phyloP scores from a whole-genome alignment of 805 yeast genomes.

The Lipomyces sp. region DNA sequence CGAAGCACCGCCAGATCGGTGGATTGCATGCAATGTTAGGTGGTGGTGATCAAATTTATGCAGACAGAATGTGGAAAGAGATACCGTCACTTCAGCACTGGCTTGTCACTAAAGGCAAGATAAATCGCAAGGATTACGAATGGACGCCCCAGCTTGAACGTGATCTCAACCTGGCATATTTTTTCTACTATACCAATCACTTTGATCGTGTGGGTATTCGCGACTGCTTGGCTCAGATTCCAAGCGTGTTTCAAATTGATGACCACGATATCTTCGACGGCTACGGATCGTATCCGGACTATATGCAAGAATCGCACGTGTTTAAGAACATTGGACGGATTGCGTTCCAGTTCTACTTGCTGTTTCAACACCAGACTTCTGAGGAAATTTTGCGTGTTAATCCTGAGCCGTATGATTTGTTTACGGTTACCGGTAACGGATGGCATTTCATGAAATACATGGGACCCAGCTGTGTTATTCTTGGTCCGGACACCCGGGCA shows the following conservation, averaged over 20 bases:
- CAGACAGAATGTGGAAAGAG: slow-evolving; percentile 74
- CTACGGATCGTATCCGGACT: slow-evolving; percentile 82
- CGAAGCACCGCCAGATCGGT: slow-evolving; percentile 61
- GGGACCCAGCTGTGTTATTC: slow-evolving; percentile 71
- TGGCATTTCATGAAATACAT: slow-evolving; percentile 73
- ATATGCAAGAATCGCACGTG: slow-evolving; percentile 72
- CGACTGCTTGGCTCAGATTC: slow-evolving; percentile 77
- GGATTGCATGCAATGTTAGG: slow-evolving; percentile 93
- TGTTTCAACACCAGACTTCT: slow-evolving; percentile 85
- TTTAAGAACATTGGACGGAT: slow-evolving; percentile 73
- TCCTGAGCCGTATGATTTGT: slow-evolving; percentile 35
- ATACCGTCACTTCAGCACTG: slow-evolving; percentile 59
- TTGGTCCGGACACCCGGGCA: slow-evolving; percentile 91
- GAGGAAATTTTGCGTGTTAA: slow-evolving; percentile 43
- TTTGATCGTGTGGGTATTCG: slow-evolving; percentile 84
- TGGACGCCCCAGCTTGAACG: slow-evolving; percentile 54
- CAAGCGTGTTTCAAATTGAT: slow-evolving; percentile 83
- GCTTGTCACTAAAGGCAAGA: slow-evolving; percentile 59
- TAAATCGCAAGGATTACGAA: slow-evolving; percentile 51
- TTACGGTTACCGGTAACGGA: slow-evolving; percentile 61
- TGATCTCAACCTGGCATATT: slow-evolving; percentile 69
- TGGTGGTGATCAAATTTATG: slow-evolving; percentile 95
- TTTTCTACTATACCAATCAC: slow-evolving; percentile 81
- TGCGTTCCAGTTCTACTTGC: slow-evolving; percentile 85
- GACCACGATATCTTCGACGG: slow-evolving; percentile 98